phyloP scores from a whole-genome alignment of 1,284 basidiomycete species.

The Sporisorium exsertum region DNA sequence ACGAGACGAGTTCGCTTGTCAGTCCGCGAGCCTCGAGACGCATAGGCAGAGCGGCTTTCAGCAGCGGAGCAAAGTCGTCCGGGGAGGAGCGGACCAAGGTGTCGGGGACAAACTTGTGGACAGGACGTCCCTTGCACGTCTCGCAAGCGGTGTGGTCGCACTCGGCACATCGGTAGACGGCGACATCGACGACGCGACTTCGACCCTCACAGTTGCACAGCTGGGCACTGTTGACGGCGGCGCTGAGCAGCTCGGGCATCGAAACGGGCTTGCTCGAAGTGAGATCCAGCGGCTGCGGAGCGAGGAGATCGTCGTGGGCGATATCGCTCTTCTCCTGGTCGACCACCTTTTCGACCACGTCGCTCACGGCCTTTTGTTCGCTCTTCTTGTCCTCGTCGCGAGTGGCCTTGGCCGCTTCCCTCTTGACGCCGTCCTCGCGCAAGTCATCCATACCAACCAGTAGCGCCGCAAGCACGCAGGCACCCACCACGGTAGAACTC shows the following conservation, averaged over 20 bases:
- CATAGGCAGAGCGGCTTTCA: slow-evolving; percentile 90
- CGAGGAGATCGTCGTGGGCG: slow-evolving; percentile 72
- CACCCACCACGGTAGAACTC: slow-evolving; percentile 92
- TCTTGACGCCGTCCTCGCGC: slow-evolving; percentile 29
- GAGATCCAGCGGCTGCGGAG: slow-evolving; percentile 41
- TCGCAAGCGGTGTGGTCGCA: slow-evolving; percentile 85
- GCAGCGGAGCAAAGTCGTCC: slow-evolving; percentile 76
- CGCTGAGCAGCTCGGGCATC: slow-evolving; percentile 73
- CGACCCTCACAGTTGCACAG: slow-evolving; percentile 91
- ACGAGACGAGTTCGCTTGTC: slow-evolving; percentile 73
- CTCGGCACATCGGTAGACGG: slow-evolving; percentile 78
- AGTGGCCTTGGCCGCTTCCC: slow-evolving; percentile 59
- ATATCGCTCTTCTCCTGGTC: slow-evolving; percentile 70
- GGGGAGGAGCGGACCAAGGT: slow-evolving; percentile 74
- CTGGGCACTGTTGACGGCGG: slow-evolving; percentile 80
- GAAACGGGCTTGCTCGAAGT: slow-evolving; percentile 38
- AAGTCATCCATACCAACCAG: slow-evolving; percentile 64
- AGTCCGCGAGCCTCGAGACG: slow-evolving; percentile 72
- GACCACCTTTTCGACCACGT: slow-evolving; percentile 70
- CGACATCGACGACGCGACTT: slow-evolving; percentile 75
- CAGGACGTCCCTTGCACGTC: slow-evolving; percentile 87
- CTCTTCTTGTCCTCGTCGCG: slow-evolving; percentile 76
- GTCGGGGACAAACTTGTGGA: slow-evolving; percentile 79
- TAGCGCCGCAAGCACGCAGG: slow-evolving; percentile 86
- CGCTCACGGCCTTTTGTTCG: slow-evolving; percentile 71